These are phyloP conservation scores for Coccomyxa sp. DNA, from an alignment of 139 green algal genomes.

Conservation along the genomic window DNA sequence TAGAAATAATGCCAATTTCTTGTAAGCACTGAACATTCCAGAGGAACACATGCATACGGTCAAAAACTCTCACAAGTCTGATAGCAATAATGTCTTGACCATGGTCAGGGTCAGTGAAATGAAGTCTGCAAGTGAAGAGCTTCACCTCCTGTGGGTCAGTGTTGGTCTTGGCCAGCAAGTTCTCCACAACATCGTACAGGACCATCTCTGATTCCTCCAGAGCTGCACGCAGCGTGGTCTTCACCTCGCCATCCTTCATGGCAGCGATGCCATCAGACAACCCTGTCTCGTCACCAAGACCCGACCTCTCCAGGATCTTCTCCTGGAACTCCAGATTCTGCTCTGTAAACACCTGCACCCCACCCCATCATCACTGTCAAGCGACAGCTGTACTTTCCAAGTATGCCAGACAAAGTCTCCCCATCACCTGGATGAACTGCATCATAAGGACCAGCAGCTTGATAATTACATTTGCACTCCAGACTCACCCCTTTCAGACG, in stretches of 20 bases:
- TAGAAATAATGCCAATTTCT: no score
- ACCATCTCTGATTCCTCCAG: slow-evolving; percentile 41
- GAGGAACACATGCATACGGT: no score
- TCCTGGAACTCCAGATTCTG: slow-evolving; percentile 87
- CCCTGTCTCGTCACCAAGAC: slow-evolving; percentile 83
- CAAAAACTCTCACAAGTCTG: no score
- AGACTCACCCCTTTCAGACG: not conserved
- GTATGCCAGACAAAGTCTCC: not conserved
- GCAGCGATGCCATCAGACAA: slow-evolving; percentile 18
- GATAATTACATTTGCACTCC: no score
- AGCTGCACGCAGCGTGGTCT: not conserved
- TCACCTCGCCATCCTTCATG: slow-evolving; percentile 1
- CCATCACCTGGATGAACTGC: not conserved
- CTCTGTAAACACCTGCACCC: slow-evolving; percentile 50
- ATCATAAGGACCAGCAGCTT: not conserved
- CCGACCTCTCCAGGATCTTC: slow-evolving; percentile 80
- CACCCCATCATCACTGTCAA: not conserved
- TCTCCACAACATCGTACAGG: slow-evolving; percentile 30
- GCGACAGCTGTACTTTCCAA: not conserved
- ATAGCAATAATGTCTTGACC: no score
- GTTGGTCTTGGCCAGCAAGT: slow-evolving; percentile 10
- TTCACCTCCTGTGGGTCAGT: not conserved
- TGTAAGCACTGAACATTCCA: no score
- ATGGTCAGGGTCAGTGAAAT: no score
- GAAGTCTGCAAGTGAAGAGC: not conserved